Evolutionary conservation across 345 rosid species (phyloP), one percentile per base, ranked within the genome.

Genomic region (Heritiera littoralis): DNA sequence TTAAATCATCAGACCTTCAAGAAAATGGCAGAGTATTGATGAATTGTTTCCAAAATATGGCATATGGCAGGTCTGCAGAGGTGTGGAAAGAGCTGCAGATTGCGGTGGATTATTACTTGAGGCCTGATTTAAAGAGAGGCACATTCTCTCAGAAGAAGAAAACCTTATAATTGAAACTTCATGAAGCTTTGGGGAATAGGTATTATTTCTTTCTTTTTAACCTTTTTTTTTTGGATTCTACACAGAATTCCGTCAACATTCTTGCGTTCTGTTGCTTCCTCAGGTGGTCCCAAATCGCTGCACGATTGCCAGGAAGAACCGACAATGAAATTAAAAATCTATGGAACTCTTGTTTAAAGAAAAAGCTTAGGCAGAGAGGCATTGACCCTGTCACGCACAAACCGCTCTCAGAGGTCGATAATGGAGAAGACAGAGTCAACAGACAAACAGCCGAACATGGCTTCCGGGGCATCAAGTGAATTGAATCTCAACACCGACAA

Each of bases 61-160:
- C 72, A 38, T 48, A 68, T 76, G 45, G 48, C 91, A 95, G 98
- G 98, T 60, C 77, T 95, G 72, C 98, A 93, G 74, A 90, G 98
- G 82, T 95, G 98, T 82, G 98, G 98, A n/a, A 95, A 95, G 83
- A 95, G 98, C 79, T 95, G 98, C 84, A 89, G 98, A 78, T 85
- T 95, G 74, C 89, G 98, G 79, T 95, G 98, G 98, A 95, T 95
- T 78, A 95, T 79, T 93, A 95, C 86, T 66, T 95, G 80, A 89
- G 99, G 87, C 99, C 99, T 73, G 99, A 95, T 89, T 90, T 95
- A 84, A 95, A 95, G 86, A 80, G 99, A 86, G 99, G 99, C 80
- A 89, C 96, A 91, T 93, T 95, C 80, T 95, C 99, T 54, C 91
- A 87, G 90, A 91, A 78, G 99, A 95, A 88, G 99, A 95, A 88